Evolutionary conservation across 163 green algal species (phyloP), one percentile per base, ranked within the genome.

Genomic region (Prototheca wickerhamii): DNA sequence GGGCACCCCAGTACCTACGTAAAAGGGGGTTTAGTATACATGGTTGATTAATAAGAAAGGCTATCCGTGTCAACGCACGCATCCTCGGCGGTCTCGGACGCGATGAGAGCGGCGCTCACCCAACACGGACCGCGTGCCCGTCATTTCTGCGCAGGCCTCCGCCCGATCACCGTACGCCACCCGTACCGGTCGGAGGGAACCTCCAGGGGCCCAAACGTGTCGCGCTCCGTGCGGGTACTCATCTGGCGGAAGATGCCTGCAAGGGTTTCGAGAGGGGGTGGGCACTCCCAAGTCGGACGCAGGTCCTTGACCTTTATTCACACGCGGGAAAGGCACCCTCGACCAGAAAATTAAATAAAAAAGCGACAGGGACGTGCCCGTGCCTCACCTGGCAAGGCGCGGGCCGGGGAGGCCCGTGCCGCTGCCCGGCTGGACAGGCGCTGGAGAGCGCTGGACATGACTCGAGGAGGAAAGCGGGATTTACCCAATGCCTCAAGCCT

Each of bases 1-100:
- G 93, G 5, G 93, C 93, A n/a, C 92, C 93, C 91, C 91, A 98
- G 72, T 95, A 95, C 69, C 88, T 91, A 76, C 37, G 26, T 32
- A 37, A n/a, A 30, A 18, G 23, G n/a, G 25, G 23, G n/a, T n/a
- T n/a, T n/a, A n/a, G n/a, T n/a, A n/a, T n/a, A n/a, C n/a, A n/a
- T n/a, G n/a, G n/a, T n/a, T n/a, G n/a, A n/a, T n/a, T n/a, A n/a
- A n/a, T n/a, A n/a, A n/a, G n/a, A n/a, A n/a, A n/a, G n/a, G n/a
- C n/a, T n/a, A n/a, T n/a, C n/a, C n/a, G n/a, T n/a, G n/a, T n/a
- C n/a, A n/a, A n/a, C n/a, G n/a, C n/a, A n/a, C n/a, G n/a, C n/a
- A n/a, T n/a, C n/a, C n/a, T n/a, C n/a, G n/a, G n/a, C n/a, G n/a
- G n/a, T n/a, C n/a, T n/a, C n/a, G n/a, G n/a, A n/a, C n/a, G n/a